Evolutionary conservation across 192 early-diverging fungal genomes (phyloP), one percentile per base, ranked within the genome.

Genomic region (Umbelopsis vinacea): DNA sequence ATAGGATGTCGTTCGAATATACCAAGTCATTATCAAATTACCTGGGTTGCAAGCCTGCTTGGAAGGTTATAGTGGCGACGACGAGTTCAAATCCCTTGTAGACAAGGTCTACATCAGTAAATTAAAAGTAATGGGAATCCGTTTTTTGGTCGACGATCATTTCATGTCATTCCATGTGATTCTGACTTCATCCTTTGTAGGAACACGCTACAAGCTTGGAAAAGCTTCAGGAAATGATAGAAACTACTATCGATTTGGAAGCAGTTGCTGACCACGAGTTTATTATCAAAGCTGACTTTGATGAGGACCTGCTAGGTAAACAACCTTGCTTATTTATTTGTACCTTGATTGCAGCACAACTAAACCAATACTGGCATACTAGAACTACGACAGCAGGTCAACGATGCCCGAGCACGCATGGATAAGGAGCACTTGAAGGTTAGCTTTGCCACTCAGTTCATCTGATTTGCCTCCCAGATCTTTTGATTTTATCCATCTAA

Each of bases 211-310:
- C 68, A 4, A 84, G 89, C 23, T 85, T 97, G 17, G 81, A 80
- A 23, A 90, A 88, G 17, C 79, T 95, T 45, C 85, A 92, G 73
- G 86, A 92, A 43, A 78, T 99, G 73, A 94, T 97, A 8, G 97
- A 98, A 77, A 92, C 91, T 7, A 95, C 93, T 0, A 88, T 98
- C 38, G 97, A 98, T 78, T 79, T 97, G 54, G 87, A 86, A 11
- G 93, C 95, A 37, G 86, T 91, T 0, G 94, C 95, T 37, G 73
- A 84, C 52, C 96, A 98, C 76, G 93, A 97, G 72, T 98, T 92
- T 71, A 77, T 93, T 23, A 90, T 99, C 68, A 92, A 92, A 48
- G 82, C 96, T 0, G 92, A 95, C 45, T 94, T 93, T 81, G 91
- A 97, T 78, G 82, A 87, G 24, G 75, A 80, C 11, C 72, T 95